phyloP scores from a whole-genome alignment of 1,284 basidiomycete species.

The Tilletia walkeri region DNA sequence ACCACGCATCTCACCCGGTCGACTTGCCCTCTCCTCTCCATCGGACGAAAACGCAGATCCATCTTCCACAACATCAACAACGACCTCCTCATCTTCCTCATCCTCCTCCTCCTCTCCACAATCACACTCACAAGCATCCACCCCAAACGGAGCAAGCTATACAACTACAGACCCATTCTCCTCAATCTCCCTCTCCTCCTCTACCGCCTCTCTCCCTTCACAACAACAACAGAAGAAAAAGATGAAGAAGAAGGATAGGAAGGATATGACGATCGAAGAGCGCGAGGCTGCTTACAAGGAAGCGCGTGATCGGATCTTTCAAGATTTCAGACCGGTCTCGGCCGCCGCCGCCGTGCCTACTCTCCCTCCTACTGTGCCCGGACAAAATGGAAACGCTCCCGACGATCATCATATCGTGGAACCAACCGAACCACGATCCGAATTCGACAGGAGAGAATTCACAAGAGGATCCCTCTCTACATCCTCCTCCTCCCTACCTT shows the following conservation, averaged over 20 bases:
- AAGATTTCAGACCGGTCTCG: background rate
- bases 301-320: slow-evolving; percentile 44
- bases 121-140: background rate
- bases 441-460: background rate
- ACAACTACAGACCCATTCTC: background rate
- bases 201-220: background rate
- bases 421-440: background rate
- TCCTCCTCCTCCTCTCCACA: slow-evolving; percentile 19
- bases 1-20: background rate
- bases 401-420: no score
- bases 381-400: no score
- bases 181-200: background rate
- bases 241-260: slow-evolving; percentile 28
- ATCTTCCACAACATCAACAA: slow-evolving; percentile 23
- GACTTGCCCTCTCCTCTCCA: background rate
- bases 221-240: slow-evolving; percentile 18
- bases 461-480: background rate
- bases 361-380: no score
- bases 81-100: background rate
- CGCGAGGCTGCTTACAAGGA: slow-evolving; percentile 43
- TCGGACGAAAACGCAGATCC: background rate
- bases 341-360: background rate
- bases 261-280: slow-evolving; percentile 48
- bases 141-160: background rate
- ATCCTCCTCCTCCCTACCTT: background rate